phyloP scores from a whole-genome alignment of 768 basidiomycete genomes.

The Auriscalpium microsporum region DNA sequence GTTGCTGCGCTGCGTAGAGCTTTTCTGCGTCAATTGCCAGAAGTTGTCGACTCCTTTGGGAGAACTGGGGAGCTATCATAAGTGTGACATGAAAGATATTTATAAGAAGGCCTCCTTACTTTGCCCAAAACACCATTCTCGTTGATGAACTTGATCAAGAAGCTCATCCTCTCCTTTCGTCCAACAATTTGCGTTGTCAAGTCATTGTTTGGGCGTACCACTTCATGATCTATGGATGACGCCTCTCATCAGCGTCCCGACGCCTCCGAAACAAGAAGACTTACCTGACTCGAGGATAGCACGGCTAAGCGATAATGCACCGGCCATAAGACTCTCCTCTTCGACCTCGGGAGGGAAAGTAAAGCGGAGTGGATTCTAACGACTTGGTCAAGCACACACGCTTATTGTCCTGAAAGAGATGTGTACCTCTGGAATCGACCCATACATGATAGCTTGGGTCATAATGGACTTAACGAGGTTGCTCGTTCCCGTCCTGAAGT shows the following conservation, averaged over 20 bases:
- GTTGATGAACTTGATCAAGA: slow-evolving; percentile 85
- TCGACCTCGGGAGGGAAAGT: slow-evolving; percentile 76
- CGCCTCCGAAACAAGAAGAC: slow-evolving; percentile 1
- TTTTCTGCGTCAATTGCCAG: slow-evolving; percentile 83
- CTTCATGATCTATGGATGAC: slow-evolving; percentile 41
- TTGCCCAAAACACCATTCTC: slow-evolving; percentile 74
- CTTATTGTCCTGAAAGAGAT: background rate
- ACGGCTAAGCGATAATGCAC: slow-evolving; percentile 65
- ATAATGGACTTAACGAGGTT: slow-evolving; percentile 70
- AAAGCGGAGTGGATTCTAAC: slow-evolving; percentile 69
- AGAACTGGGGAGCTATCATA: slow-evolving; percentile 47
- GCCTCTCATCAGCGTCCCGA: too few relatives aligned
- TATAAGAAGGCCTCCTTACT: slow-evolving; percentile 31
- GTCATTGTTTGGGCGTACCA: slow-evolving; percentile 72
- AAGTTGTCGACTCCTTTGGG: slow-evolving; percentile 66
- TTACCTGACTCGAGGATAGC: slow-evolving; percentile 68
- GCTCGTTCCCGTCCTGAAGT: slow-evolving; percentile 49
- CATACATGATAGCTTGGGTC: slow-evolving; percentile 78
- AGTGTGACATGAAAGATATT: background rate
- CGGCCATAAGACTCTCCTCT: slow-evolving; percentile 70
- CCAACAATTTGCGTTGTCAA: slow-evolving; percentile 68
- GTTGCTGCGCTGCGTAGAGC: slow-evolving; percentile 66
- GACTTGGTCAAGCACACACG: background rate
- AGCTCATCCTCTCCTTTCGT: slow-evolving; percentile 67
- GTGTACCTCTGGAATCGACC: slow-evolving; percentile 52